Evolutionary conservation across 2,329 filamentous ascomycete genomes (phyloP).

Genomic region (Helotiales sp.): DNA sequence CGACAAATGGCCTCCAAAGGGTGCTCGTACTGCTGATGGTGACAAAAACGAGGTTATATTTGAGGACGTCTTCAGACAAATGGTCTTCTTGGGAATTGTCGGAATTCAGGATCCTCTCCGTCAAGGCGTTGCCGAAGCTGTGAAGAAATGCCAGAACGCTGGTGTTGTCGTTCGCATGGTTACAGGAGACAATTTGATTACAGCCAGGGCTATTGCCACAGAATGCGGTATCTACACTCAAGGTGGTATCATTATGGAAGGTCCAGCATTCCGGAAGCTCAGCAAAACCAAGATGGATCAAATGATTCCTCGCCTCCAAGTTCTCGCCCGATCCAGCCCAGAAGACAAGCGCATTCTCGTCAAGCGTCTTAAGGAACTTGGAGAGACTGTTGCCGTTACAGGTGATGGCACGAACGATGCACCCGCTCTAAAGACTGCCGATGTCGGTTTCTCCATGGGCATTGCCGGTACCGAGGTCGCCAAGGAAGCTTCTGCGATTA

Average conservation of each 20-base stretch:
- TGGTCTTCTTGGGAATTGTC: slow-evolving; percentile 71
- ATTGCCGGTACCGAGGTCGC: slow-evolving; percentile 65
- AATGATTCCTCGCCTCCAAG: slow-evolving; percentile 62
- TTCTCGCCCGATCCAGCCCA: slow-evolving; percentile 67
- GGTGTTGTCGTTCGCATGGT: slow-evolving; percentile 75
- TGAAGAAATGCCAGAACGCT: slow-evolving; percentile 64
- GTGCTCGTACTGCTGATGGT: slow-evolving; percentile 56
- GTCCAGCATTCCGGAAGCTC: slow-evolving; percentile 64
- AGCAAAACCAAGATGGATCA: slow-evolving; percentile 58
- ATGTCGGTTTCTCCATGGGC: slow-evolving; percentile 69
- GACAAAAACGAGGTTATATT: slow-evolving; percentile 64
- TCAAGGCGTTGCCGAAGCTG: slow-evolving; percentile 66
- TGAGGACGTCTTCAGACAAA: slow-evolving; percentile 66
- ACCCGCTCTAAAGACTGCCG: slow-evolving; percentile 63
- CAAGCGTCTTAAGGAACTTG: slow-evolving; percentile 61
- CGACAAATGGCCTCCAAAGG: slow-evolving; percentile 63
- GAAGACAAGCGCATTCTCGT: slow-evolving; percentile 70
- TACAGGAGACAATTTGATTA: slow-evolving; percentile 71
- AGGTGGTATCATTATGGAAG: slow-evolving; percentile 67
- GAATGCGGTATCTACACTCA: slow-evolving; percentile 63
- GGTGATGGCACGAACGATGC: slow-evolving; percentile 69
- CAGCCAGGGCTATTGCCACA: slow-evolving; percentile 70
- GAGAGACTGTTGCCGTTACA: slow-evolving; percentile 66
- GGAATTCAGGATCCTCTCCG: slow-evolving; percentile 76
- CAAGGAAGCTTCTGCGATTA: slow-evolving; percentile 61